A percentile compares a stretch with the other conserved stretches of the same genome.
These are phyloP conservation scores for Huntiella savannae DNA, from an alignment of 2,329 filamentous ascomycete genomes.

Conservation along the genomic window DNA sequence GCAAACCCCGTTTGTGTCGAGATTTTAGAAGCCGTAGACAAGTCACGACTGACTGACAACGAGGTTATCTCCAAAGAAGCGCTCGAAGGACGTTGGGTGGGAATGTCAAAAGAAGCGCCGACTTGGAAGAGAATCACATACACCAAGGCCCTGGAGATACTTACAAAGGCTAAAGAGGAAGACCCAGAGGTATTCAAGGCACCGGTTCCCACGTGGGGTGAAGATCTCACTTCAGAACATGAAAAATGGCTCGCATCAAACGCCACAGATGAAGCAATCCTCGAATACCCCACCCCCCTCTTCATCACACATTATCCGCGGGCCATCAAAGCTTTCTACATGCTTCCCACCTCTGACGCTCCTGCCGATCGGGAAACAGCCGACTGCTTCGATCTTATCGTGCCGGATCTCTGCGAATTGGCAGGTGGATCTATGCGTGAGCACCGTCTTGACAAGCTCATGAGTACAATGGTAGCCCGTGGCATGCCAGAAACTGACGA, in stretches of 20 bases:
- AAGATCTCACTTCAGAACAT: constrained; percentile 73
- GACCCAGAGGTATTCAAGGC: constrained; percentile 38
- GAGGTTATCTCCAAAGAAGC: constrained; percentile 23
- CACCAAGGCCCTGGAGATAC: constrained; percentile 49
- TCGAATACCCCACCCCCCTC: constrained; percentile 41
- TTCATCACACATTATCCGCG: constrained; percentile 92
- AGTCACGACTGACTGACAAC: constrained; percentile 2
- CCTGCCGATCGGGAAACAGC: constrained; percentile 34
- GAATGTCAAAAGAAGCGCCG: constrained; percentile 29
- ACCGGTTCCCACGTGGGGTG: constrained; percentile 44
- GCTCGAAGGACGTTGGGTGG: constrained; percentile 53
- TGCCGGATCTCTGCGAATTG: constrained; percentile 72
- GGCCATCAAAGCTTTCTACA: constrained; percentile 74
- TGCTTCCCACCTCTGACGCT: constrained; percentile 18
- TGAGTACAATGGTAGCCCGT: constrained; percentile 50
- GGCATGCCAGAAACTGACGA: constrained; percentile 33
- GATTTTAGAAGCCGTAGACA: constrained; percentile 19
- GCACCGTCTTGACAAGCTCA: constrained; percentile 48
- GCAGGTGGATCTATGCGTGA: constrained; percentile 82
- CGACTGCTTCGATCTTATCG: constrained; percentile 77
- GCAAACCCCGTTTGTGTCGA: constrained; percentile 27
- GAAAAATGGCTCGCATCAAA: constrained; percentile 66
- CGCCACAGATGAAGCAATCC: constrained; percentile 32
- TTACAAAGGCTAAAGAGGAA: constrained; percentile 34
- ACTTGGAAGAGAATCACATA: constrained; percentile 74